Base-by-base conservation (phyloP, 306 rosid genomes). In the Nissolia schottii region DNA sequence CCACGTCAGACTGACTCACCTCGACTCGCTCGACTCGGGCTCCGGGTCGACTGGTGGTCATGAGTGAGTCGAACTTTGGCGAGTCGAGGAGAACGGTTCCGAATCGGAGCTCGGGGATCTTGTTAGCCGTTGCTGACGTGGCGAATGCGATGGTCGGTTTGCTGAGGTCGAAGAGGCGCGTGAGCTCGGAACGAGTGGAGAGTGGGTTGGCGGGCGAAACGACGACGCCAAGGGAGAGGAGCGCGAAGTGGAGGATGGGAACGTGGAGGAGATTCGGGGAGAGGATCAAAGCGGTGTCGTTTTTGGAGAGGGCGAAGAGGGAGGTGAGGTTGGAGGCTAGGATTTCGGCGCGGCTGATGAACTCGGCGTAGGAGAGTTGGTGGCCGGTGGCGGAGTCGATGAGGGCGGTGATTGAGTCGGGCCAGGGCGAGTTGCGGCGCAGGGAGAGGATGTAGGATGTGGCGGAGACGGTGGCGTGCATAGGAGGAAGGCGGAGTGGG, bases 171-270 rank as follows among this genome's bases (percentile, higher is more conserved):
- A 75, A 1, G 35, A 85, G 67, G 41, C 48, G 66, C 15, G 79
- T 25, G 75, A 85, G 75, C 8, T 87, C 89, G 2, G 83, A 64
- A 12, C 54, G 74, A 11, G 87, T 64, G 78, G 79, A 35, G 79
- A 59, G 14, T 14, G 92, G 92, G 27, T 87, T 87, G 1, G 69
- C 71, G 0, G 92, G 89, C 0, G 92, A 85, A 84, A 87, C 41
- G 15, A 87, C 68, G 4, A 79, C 86, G 22, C 92, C 89, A 7
- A 87, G 20, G 3, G 89, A 60, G 66, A 87, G 89, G 2, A 87
- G 76, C 8, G 89, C 83, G 83, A 87, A 83, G 83, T 67, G 78
- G 80, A 87, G 84, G 71, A 87, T 83, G 20, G 92, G 89, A 0
- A 87, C 66, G 0, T 76, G 64, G 16, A 76, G 1, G 15, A 77